phyloP scores from a whole-genome alignment of 208 protist species.

The Leishmania martiniquensis region DNA sequence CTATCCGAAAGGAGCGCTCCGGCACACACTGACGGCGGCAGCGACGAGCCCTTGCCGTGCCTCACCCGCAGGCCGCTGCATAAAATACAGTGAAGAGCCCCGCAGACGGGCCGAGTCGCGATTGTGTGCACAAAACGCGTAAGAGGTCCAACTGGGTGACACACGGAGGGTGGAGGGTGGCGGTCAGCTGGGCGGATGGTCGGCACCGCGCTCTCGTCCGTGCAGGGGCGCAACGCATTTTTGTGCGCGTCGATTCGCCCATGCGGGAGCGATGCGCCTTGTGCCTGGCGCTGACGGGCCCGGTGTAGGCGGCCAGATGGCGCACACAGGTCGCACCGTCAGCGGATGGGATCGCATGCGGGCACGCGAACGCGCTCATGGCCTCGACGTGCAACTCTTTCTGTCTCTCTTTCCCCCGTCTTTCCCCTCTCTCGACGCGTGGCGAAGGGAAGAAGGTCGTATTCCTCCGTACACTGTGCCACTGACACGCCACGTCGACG shows the following conservation, averaged over 20 bases:
- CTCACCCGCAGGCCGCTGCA: background rate
- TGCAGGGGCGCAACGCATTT: background rate
- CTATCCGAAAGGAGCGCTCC: background rate
- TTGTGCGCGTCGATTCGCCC: background rate
- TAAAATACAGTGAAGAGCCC: background rate
- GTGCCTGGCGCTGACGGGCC: background rate
- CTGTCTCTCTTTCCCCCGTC: background rate
- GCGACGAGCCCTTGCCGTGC: background rate
- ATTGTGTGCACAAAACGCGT: background rate
- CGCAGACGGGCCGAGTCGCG: background rate
- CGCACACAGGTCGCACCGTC: too few species aligned
- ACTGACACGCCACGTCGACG: too few species aligned
- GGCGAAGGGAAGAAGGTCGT: background rate
- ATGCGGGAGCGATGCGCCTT: background rate
- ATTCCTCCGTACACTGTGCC: background rate
- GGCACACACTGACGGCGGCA: background rate
- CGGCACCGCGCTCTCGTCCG: background rate
- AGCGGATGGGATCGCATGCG: too few species aligned
- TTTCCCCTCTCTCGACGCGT: background rate
- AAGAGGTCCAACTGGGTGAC: background rate
- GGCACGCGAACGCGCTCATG: background rate
- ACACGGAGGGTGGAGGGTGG: background rate
- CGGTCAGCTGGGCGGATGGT: background rate
- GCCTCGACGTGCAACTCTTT: background rate
- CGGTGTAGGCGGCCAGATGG: background rate